phyloP scores from a whole-genome alignment of 208 protist genomes.

The Leishmania amazonensis region DNA sequence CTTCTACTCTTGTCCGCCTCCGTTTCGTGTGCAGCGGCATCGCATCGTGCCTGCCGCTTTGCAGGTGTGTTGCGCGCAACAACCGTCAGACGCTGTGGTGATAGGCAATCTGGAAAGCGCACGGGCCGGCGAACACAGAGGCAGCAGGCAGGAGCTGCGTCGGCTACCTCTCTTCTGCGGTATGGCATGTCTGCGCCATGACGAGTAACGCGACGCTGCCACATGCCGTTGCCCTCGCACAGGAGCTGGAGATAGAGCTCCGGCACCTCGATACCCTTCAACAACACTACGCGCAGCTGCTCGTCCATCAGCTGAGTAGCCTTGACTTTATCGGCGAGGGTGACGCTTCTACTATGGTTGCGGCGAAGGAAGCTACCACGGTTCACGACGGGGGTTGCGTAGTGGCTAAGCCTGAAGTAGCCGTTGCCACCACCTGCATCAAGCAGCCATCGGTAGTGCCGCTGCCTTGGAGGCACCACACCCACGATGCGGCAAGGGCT shows the following conservation, averaged over 20 bases:
- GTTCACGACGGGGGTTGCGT: neutral
- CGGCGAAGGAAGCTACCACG: neutral
- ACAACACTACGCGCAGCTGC: slow-evolving; percentile 13
- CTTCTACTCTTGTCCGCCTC: neutral
- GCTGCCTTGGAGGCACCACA: neutral
- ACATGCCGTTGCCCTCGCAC: slow-evolving; percentile 18
- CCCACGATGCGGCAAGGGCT: neutral
- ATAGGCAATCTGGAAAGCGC: neutral
- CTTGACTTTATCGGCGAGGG: slow-evolving; percentile 6
- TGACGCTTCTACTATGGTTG: neutral
- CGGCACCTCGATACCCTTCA: slow-evolving; percentile 22
- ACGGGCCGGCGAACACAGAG: neutral
- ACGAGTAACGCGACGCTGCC: slow-evolving; percentile 2
- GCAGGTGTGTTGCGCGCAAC: neutral
- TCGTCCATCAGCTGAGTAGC: slow-evolving; percentile 15
- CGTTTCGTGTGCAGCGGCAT: neutral
- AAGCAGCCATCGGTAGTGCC: neutral
- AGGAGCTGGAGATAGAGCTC: slow-evolving; percentile 21
- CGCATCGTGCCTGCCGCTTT: neutral
- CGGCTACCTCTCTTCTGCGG: neutral
- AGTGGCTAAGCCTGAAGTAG: neutral
- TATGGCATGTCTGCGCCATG: neutral
- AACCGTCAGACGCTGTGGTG: neutral
- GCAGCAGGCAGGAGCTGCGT: neutral
- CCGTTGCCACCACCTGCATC: neutral